Base-by-base conservation (phyloP, 768 basidiomycete species). In the Crucibulum laeve region DNA sequence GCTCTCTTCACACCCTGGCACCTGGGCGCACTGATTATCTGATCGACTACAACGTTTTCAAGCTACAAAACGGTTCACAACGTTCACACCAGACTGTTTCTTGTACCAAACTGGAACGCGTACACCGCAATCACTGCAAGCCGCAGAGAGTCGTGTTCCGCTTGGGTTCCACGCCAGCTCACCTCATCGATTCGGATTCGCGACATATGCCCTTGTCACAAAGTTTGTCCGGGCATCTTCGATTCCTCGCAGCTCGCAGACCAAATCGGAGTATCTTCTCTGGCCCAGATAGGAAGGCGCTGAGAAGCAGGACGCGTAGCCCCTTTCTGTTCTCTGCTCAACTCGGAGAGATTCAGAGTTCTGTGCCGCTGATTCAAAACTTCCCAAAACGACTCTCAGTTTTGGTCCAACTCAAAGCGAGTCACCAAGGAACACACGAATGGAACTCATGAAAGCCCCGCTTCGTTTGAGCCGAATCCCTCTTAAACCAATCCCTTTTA, bases 401-500 rank as follows among this genome's bases (percentile, higher is more conserved):
- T n/a, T n/a, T n/a, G n/a, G n/a, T n/a, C n/a, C n/a, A n/a, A n/a
- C n/a, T n/a, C n/a, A n/a, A n/a, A n/a, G n/a, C 63, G 67, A 74
- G 71, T 74, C 71, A 74, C 52, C 47, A 25, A 60, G 21, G 43
- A 59, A 52, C 56, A 50, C 49, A 38, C 45, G 48, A 43, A 55
- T 55, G 53, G 46, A 32, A 39, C 26, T 47, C 38, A 45, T 57
- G 52, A 47, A 50, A 53, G 46, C 5, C n/a, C 33, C 30, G 42
- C 33, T 42, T 22, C 40, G 10, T 26, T 4, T 32, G 42, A 50
- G 15, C 43, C 49, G 47, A 45, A 38, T 32, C 46, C 46, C n/a
- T n/a, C n/a, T n/a, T n/a, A n/a, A n/a, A n/a, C n/a, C 17, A 42
- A 50, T 68, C 66, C 68, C 70, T 71, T 67, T 75, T 67, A 67